Evolutionary conservation across 495 filamentous ascomycete species (phyloP).

Genomic region (Penicillium pancosmium): DNA sequence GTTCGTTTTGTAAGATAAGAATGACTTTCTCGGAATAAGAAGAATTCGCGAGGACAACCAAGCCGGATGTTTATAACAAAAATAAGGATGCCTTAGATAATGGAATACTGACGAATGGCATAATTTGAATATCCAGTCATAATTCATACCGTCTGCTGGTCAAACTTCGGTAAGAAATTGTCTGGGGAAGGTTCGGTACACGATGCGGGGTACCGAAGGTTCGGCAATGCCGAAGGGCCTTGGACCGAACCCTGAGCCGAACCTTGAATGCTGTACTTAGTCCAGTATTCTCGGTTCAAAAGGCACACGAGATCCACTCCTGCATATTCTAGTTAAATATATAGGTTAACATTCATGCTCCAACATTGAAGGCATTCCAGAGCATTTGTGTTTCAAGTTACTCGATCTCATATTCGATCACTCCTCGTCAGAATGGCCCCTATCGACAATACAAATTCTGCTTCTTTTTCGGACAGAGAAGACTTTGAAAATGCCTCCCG

Average conservation of each 20-base stretch:
- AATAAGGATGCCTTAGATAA: no score
- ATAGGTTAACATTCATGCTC: no score
- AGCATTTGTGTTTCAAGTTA: not conserved
- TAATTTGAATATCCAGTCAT: not conserved
- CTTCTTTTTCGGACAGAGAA: not conserved
- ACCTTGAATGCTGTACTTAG: not conserved
- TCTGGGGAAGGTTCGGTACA: not conserved
- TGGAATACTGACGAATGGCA: not conserved
- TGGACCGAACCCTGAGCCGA: not conserved
- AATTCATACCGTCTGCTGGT: not conserved
- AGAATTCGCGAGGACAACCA: no score
- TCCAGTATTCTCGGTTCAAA: not conserved
- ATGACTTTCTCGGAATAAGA: not conserved
- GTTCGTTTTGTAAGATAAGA: not conserved
- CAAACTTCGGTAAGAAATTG: not conserved
- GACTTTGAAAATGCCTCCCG: slow-evolving; percentile 19
- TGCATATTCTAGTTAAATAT: no score
- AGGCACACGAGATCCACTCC: not conserved
- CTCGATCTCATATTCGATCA: not conserved
- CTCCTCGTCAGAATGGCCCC: not conserved
- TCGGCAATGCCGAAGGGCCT: not conserved
- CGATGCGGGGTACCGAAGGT: not conserved
- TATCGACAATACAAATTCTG: not conserved
- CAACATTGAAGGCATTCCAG: not conserved
- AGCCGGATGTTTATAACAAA: no score